phyloP scores from a whole-genome alignment of 148 eudicot species.

The Agrostemma githago region DNA sequence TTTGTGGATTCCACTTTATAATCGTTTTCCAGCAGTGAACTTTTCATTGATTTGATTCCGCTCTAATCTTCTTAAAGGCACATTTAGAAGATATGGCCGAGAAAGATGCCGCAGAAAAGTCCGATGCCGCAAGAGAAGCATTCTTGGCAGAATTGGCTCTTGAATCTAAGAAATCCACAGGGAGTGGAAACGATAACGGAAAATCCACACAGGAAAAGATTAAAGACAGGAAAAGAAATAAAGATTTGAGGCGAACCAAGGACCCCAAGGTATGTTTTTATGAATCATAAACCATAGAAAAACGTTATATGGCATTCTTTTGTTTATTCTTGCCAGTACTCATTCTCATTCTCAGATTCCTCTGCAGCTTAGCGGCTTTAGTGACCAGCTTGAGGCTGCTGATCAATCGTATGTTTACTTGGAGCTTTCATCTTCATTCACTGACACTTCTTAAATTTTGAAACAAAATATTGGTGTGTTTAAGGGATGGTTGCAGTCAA shows the following conservation, averaged over 20 bases:
- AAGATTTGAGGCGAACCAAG: conserved; percentile 58
- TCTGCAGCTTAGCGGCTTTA: conserved; percentile 51
- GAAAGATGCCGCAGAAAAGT: conserved; percentile 93
- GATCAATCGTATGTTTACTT: conserved; percentile 44
- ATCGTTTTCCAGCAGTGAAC: not conserved
- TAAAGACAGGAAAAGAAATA: conserved; percentile 76
- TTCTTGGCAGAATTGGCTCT: conserved; percentile 93
- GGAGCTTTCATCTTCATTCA: not conserved
- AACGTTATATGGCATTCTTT: not conserved
- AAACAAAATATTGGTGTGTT: not conserved
- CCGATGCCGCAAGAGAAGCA: conserved; percentile 98
- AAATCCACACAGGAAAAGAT: conserved; percentile 59
- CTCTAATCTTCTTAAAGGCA: conserved; percentile 39
- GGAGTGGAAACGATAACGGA: conserved; percentile 47
- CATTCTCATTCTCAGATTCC: conserved; percentile 7
- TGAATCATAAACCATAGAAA: not conserved
- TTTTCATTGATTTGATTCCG: not conserved
- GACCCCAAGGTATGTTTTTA: conserved; percentile 58
- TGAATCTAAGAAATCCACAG: conserved; percentile 60
- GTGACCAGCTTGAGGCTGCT: conserved; percentile 40
- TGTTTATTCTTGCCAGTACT: not conserved
- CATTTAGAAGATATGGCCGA: conserved; percentile 83
- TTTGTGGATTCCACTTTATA: conserved; percentile 3
- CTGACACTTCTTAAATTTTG: not conserved
- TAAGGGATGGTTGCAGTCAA: conserved; percentile 13